Evolutionary conservation across 73 alveolate genomes (phyloP), one percentile per base, ranked within the genome.

Genomic region (Paramecium caudatum): DNA sequence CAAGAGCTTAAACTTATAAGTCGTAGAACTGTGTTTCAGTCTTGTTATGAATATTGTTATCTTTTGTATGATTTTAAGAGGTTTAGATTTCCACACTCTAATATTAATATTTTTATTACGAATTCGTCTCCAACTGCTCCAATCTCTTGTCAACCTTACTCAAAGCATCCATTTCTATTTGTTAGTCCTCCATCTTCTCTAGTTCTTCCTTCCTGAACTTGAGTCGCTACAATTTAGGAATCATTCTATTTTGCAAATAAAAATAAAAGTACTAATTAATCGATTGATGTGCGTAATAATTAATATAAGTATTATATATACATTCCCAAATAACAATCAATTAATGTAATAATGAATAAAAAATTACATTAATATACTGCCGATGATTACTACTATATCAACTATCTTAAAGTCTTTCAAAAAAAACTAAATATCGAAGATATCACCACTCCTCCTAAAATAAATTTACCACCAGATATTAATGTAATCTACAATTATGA

Each of bases 11-110:
- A 74, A 74, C 32, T 68, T 74, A 12, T 74, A 74, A 1, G 88
- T 37, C 16, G 88, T 13, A 41, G 88, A 74, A 41, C 7, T 27
- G 32, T 74, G 68, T 43, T 74, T 74, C 21, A 74, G 39, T 41
- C 45, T 19, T 17, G 68, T 74, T 2, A 74, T 74, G 69, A 74
- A 74, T 17, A 39, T 27, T n/a, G 88, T 74, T 41, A 74, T 74
- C 43, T 43, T 36, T 27, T 74, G 6, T 16, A 74, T 74, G 43
- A 74, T 74, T 27, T 47, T 74, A 15, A 74, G 32, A 16, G 88
- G 88, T 17, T 74, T 74, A 3, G 69, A 16, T 74, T 74, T 74
- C 88, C 88, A 74, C 19, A 12, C 39, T 74, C 88, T 74, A 55
- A 23, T 10, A 19, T 13, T 65, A 65, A 30, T 4, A 33, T 13